phyloP scores from a whole-genome alignment of 805 yeast species.

The Cyberlindnera samutprakarnensis region DNA sequence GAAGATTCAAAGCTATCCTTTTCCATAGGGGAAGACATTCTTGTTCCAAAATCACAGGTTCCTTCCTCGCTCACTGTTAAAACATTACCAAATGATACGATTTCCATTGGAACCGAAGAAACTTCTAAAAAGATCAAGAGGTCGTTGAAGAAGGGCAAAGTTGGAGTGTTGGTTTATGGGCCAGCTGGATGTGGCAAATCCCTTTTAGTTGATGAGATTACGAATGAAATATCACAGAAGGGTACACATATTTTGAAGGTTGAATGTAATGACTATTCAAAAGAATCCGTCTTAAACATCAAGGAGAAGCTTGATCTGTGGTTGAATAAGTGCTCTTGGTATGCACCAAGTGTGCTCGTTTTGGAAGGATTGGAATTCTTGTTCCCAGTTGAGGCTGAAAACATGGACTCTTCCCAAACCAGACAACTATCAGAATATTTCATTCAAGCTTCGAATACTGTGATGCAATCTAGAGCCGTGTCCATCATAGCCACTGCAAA shows the following conservation, averaged over 20 bases:
- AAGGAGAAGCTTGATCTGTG: constrained; percentile 37
- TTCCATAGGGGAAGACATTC: constrained; percentile 43
- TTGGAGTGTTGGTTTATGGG: constrained; percentile 64
- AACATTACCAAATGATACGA: constrained; percentile 1
- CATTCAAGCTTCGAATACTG: constrained; percentile 35
- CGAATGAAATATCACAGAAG: constrained; percentile 26
- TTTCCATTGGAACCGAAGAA: constrained; percentile 52
- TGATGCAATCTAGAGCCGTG: constrained; percentile 34
- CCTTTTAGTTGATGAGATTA: constrained; percentile 37
- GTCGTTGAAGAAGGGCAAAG: constrained; percentile 34
- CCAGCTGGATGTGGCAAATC: constrained; percentile 81
- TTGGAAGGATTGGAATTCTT: constrained; percentile 75
- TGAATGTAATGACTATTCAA: constrained; percentile 50
- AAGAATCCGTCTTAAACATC: constrained; percentile 42
- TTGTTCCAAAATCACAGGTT: constrained; percentile 13
- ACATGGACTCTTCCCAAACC: constrained; percentile 53
- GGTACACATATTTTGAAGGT: constrained; percentile 40
- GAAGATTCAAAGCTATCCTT: constrained; percentile 30
- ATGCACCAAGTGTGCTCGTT: constrained; percentile 65
- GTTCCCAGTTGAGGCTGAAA: constrained; percentile 52
- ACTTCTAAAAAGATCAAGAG: constrained; percentile 32
- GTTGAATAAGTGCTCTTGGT: constrained; percentile 58
- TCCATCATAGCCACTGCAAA: constrained; percentile 56
- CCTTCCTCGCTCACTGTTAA: constrained; percentile 10
- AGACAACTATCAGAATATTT: constrained; percentile 61